Percentiles rank a stretch among this genome's conserved stretches.
phyloP scores from a whole-genome alignment of 129 eudicot species.

The Escallonia rubra region DNA sequence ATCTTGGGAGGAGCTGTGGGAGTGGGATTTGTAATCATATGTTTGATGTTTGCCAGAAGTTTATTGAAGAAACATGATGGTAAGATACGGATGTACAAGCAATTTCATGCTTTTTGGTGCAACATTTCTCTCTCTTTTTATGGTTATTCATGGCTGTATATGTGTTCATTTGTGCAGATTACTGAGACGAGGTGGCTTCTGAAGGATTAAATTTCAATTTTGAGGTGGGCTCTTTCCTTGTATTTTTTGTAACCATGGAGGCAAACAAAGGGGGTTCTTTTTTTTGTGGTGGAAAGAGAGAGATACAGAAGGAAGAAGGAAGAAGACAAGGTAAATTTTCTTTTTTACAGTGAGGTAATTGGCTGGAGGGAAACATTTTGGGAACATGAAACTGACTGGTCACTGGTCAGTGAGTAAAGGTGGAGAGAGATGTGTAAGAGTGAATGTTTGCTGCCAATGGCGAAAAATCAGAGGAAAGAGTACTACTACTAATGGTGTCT shows the following conservation, averaged over 20 bases:
- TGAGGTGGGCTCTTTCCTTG: slow-evolving; percentile 47
- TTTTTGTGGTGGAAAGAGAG: slow-evolving; percentile 12
- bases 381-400: slow-evolving; percentile 3
- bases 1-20: slow-evolving; percentile 96
- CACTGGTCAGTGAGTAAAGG: too few relatives aligned
- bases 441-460: slow-evolving; percentile 36
- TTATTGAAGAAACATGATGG: slow-evolving; percentile 91
- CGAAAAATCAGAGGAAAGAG: slow-evolving; percentile 29
- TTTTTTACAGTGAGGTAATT: slow-evolving; percentile 4
- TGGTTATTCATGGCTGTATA: neutral
- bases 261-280: too few relatives aligned
- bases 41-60: slow-evolving; percentile 64
- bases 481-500: slow-evolving; percentile 7
- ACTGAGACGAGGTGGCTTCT: slow-evolving; percentile 28
- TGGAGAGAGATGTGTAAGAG: neutral
- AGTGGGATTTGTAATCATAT: slow-evolving; percentile 75
- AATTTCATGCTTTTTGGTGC: too few relatives aligned
- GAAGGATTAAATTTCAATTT: slow-evolving; percentile 26
- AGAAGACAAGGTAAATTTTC: neutral
- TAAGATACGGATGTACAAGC: slow-evolving; percentile 17
- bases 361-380: slow-evolving; percentile 2
- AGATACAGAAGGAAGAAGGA: neutral
- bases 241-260: slow-evolving; percentile 28
- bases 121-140: too few relatives aligned
- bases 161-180: slow-evolving; percentile 44